Base-by-base conservation (phyloP, 371 early-diverging fungal genomes). In the Saksenaea vasiformis region DNA sequence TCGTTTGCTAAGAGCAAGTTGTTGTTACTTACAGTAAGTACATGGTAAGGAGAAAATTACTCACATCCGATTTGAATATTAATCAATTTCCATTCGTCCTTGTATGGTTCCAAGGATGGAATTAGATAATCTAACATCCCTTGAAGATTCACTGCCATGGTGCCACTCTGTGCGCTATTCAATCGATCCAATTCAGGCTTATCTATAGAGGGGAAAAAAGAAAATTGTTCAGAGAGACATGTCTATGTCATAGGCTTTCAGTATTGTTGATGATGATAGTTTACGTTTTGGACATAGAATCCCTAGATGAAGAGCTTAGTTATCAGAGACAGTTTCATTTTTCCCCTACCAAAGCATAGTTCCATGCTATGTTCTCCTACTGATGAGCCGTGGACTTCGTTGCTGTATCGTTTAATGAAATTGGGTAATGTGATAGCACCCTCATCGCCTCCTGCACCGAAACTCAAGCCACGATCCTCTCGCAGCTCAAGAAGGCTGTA, bases 121-220 rank as follows among this genome's bases (percentile, higher is more conserved):
- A 79, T 64, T n/a, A 82, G 58, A 66, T 79, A 82, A 26, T 70
- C 60, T 3, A 79, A 22, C 56, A 77, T 68, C 34, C 59, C 54
- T 3, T 77, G 56, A 39, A 82, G 64, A 37, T 79, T 77, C 35
- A 53, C 53, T 0, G 74, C 74, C 58, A 76, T 56, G 1, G 71
- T 71, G 28, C 79, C 79, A 54, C 75, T 74, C 24, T 75, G 71
- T 24, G 83, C 83, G 22, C 74, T 73, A 66, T 80, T 82, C n/a
- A 82, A 39, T 1, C 43, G 51, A 51, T 79, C 79, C n/a, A 43
- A n/a, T 1, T 56, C 1, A 17, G 79, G 72, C 15, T 36, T 41
- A 35, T 79, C 61, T 24, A 28, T 41, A 59, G 26, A n/a, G 31
- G 7, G 2, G 31, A 31, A 31, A 4, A 31, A 31, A 31, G 7